Conservation (phyloP, 2,329 filamentous ascomycete genomes). For the Colletotrichum kahawae region DNA sequence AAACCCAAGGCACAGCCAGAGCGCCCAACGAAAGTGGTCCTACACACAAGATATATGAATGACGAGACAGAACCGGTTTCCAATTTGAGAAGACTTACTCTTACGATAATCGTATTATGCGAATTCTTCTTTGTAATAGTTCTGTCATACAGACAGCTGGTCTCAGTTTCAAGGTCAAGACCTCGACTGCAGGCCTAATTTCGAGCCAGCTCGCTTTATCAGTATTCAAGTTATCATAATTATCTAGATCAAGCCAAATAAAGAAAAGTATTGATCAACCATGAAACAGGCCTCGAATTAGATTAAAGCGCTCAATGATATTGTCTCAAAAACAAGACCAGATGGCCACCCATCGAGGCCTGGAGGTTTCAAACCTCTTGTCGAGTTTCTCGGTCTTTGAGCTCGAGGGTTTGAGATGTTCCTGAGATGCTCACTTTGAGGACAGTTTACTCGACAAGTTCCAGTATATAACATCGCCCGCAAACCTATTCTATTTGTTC, state of each 20-base stretch:
- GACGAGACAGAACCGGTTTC: not conserved
- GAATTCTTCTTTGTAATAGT: not conserved
- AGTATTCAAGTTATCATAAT: not conserved
- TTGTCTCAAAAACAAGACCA: not conserved
- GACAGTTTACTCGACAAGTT: not conserved
- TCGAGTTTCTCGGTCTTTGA: not conserved
- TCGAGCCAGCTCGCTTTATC: not conserved
- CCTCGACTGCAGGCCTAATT: not conserved
- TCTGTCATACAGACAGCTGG: not conserved
- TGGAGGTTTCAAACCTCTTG: not conserved
- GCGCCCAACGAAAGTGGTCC: too few species aligned
- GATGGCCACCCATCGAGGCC: not conserved
- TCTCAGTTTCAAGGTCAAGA: not conserved
- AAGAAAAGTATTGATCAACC: not conserved
- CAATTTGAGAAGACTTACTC: not conserved
- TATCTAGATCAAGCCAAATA: not conserved
- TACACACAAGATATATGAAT: not conserved
- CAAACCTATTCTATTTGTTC: not conserved
- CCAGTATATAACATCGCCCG: not conserved
- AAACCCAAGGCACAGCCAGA: not conserved
- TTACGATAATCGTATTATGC: not conserved
- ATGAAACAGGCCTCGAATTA: not conserved
- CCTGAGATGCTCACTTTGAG: not conserved
- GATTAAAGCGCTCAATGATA: not conserved
- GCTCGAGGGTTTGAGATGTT: not conserved